These are phyloP conservation scores for Ustilago lituana DNA, from an alignment of 1,284 basidiomycete species.

Conservation along the genomic window DNA sequence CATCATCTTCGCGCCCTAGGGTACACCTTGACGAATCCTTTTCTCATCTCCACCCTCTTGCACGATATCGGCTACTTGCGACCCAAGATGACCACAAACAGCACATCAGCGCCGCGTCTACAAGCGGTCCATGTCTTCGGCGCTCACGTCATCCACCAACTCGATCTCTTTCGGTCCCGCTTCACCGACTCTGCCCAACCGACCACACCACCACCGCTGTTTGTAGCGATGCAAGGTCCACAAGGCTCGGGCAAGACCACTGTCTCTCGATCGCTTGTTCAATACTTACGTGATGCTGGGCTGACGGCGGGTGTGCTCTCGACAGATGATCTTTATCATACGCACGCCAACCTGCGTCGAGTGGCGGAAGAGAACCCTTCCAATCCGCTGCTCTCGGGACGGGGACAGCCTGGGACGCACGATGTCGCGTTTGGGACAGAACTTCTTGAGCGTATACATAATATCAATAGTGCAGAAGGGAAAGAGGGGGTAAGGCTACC, in stretches of 20 bases:
- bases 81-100: conserved; percentile 4
- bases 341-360: conserved; percentile 18
- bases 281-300: conserved; percentile 4
- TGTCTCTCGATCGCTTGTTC: conserved; percentile 19
- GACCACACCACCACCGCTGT: conserved; percentile 15
- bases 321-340: conserved; percentile 42
- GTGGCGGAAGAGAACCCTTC: conserved; percentile 26
- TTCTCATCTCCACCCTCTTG: too few species aligned
- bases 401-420: conserved; percentile 45
- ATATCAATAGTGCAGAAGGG: too few species aligned
- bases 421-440: conserved; percentile 20
- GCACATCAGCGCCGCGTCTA: not conserved
- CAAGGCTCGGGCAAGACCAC: conserved; percentile 49
- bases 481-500: conserved; percentile 24
- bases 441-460: conserved; percentile 11
- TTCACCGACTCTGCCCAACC: not conserved
- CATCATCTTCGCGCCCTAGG: too few species aligned
- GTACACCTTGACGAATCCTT: too few species aligned
- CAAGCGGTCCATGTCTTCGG: conserved; percentile 32
- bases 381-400: conserved; percentile 33
- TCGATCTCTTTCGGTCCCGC: conserved; percentile 11
- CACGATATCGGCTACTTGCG: too few species aligned
- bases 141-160: conserved; percentile 24
- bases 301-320: conserved; percentile 19
- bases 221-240: conserved; percentile 48